Evolutionary conservation across 2,329 filamentous ascomycete species (phyloP), one percentile per base, ranked within the genome.

Genomic region (Amylocarpus encephaloides): DNA sequence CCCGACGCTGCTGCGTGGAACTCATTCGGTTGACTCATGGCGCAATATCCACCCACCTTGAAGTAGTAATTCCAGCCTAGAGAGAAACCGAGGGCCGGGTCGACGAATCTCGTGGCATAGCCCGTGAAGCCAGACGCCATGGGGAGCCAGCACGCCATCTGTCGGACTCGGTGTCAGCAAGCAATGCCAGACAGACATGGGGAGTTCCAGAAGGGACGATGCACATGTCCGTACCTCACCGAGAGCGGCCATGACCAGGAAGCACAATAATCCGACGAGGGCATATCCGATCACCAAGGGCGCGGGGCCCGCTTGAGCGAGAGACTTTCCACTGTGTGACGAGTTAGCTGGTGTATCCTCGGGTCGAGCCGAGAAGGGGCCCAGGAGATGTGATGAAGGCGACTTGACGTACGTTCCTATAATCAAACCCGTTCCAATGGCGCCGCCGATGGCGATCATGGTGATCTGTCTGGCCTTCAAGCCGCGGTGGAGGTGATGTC

Each of bases 121-220:
- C 85, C 86, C 55, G 86, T 86, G 69, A 93, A 93, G 59, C 87
- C 87, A 64, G 84, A 81, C 50, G 80, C 79, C 61, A 90, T 75
- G 45, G 88, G 88, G 32, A 93, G 68, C 85, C 85, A 93, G 45
- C 88, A 79, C 6, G 87, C 86, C 86, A 93, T 93, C 68, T 59
- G 43, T 43, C 16, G 16, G 10, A 38, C 4, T 18, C 4, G 41
- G 45, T 26, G 43, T n/a, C 13, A 22, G 30, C 15, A 50, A 26
- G 22, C 22, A 26, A 26, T 26, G 42, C 36, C 33, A 22, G 22
- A 6, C 33, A 22, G 22, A 6, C 22, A 5, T n/a, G 85, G 55
- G 85, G 85, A 68, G 91, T 91, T 59, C 86, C 86, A 64, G 83
- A 80, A 49, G 79, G 78, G 62, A 89, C 75, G 42, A 86, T 88